Base-by-base conservation (phyloP, 148 eudicot species). In the Dysphania ambrosioides region DNA sequence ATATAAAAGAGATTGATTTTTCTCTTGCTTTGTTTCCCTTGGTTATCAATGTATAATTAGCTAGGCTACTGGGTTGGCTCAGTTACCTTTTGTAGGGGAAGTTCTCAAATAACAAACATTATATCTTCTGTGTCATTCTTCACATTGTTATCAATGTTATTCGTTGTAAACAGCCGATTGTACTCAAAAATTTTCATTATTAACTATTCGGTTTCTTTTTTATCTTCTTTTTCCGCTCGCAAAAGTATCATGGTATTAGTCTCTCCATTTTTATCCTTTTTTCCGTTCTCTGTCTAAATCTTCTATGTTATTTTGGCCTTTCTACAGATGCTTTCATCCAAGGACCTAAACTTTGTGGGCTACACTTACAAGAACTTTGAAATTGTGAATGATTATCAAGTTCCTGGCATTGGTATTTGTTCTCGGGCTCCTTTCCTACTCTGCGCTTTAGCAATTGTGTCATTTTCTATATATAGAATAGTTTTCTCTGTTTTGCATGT, bases 281-380 rank as follows among this genome's bases (percentile, higher is more conserved):
- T 36, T n/a, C 26, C 32, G 44, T 23, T 41, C n/a, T n/a, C 10
- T 63, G 21, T 55, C 53, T 71, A 19, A 21, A 4, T 26, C 23
- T 69, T 42, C 51, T 0, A n/a, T 70, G 58, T 19, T 53, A 66
- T 62, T 41, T 19, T 68, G 77, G 72, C 61, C 49, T 57, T 73
- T 67, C 40, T 83, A 73, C 91, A 91, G 93, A 93, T 93, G 98
- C 88, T 93, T 59, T 93, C 98, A 35, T 88, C 97, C 63, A 93
- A 93, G 84, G 97, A 93, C 83, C 83, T 93, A 72, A 93, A 93
- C 82, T 93, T 93, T 71, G 98, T 93, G 31, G 98, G 98, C 58
- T 93, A 93, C 82, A 93, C 98, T 5, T 93, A 93, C 83, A 93
- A 93, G 86, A 93, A 93, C 81, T 93, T 91, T 42, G 98, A 93